Evolutionary conservation across 2,329 filamentous ascomycete species (phyloP).

Genomic region (Penicillium sp.): DNA sequence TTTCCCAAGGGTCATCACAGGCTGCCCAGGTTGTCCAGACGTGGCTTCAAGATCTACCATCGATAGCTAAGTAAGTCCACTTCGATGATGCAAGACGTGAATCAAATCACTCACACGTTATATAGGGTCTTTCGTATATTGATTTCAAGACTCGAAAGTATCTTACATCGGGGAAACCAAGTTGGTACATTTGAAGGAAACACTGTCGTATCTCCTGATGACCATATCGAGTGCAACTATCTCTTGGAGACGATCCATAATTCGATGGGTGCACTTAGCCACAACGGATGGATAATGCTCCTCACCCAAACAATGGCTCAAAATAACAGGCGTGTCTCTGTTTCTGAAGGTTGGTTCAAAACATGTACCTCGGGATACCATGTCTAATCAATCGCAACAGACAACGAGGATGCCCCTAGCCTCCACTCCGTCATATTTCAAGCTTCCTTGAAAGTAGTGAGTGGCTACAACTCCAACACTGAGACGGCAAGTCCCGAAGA

Average conservation of each 20-base stretch:
- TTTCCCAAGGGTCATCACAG: conserved; percentile 74
- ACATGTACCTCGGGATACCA: not conserved
- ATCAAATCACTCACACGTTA: conserved; percentile 8
- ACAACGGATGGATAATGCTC: conserved; percentile 72
- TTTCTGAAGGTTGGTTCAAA: conserved; percentile 54
- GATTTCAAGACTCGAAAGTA: conserved; percentile 39
- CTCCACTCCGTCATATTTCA: conserved; percentile 42
- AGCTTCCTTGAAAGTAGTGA: conserved; percentile 35
- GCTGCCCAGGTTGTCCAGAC: conserved; percentile 76
- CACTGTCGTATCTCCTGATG: conserved; percentile 58
- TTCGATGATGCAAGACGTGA: not conserved
- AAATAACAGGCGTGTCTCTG: conserved; percentile 50
- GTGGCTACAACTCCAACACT: conserved; percentile 23
- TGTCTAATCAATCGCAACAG: conserved; percentile 21
- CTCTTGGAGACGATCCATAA: conserved; percentile 76
- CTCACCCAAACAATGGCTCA: conserved; percentile 64
- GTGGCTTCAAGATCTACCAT: conserved; percentile 71
- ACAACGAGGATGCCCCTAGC: conserved; percentile 33
- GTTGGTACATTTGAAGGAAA: conserved; percentile 41
- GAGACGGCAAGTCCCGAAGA: conserved; percentile 54
- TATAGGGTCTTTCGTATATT: conserved; percentile 44
- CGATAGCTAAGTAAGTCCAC: conserved; percentile 54
- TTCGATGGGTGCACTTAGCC: conserved; percentile 70
- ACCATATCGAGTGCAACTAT: conserved; percentile 78
- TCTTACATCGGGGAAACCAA: conserved; percentile 33